phyloP scores from a whole-genome alignment of 2,329 filamentous ascomycete species.

The Cercospora sp. region DNA sequence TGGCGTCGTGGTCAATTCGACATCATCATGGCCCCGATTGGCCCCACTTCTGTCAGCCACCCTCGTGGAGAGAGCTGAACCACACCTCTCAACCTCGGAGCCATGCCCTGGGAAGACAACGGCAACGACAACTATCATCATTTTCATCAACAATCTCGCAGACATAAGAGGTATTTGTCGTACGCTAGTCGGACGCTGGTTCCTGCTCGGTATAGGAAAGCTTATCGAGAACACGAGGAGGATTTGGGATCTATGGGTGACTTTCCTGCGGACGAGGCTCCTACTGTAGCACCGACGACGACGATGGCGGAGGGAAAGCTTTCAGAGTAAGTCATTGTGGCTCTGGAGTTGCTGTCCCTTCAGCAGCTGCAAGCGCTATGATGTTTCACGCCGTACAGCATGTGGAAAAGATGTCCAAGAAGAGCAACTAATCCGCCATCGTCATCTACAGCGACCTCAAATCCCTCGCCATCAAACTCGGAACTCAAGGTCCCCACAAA shows the following conservation, averaged over 20 bases:
- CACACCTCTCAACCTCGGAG: not conserved
- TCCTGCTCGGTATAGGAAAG: constrained; percentile 5
- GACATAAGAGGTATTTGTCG: constrained; percentile 9
- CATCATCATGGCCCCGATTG: not conserved
- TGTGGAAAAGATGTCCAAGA: not conserved
- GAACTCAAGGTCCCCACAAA: constrained; percentile 42
- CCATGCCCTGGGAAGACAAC: constrained; percentile 1
- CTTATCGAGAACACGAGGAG: not conserved
- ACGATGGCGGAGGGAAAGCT: not conserved
- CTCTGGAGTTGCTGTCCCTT: not conserved
- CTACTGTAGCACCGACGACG: not conserved
- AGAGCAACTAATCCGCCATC: not conserved
- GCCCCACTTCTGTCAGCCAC: constrained; percentile 7
- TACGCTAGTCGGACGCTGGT: constrained; percentile 8
- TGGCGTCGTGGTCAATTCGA: constrained; percentile 4
- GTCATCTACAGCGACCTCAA: constrained; percentile 37
- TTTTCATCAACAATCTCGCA: not conserved
- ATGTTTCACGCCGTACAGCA: not conserved
- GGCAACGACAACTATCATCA: not conserved
- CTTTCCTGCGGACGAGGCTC: not conserved
- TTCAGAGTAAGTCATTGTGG: not conserved
- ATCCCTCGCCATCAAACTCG: constrained; percentile 45
- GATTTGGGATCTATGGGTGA: not conserved
- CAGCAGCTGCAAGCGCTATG: not conserved
- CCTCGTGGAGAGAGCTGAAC: not conserved